Base-by-base conservation (phyloP, 768 basidiomycete species). In the Candolleomyces efflorescens region DNA sequence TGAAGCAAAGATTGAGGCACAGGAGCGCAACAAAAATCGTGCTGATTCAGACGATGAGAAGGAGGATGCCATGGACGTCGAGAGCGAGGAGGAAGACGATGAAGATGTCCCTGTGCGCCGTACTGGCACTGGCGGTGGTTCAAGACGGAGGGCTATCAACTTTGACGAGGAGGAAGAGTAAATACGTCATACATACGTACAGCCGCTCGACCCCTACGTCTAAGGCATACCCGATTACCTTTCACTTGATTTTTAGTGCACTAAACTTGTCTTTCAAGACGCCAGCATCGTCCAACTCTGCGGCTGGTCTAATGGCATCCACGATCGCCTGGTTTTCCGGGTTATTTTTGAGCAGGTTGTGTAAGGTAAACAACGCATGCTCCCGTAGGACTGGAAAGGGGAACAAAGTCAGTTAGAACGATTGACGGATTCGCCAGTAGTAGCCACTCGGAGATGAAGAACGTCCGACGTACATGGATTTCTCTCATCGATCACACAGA, bases 401-500 rank as follows among this genome's bases (percentile, higher is more conserved):
- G 50, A 10, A 55, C 59, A 45, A 62, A 53, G 50, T 49, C 11
- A 11, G 18, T 54, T 37, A 57, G 36, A 23, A 53, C 39, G n/a
- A 24, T 50, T 32, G 32, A 32, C 32, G 11, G 11, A 32, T 32
- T 32, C 32, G 32, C 32, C 32, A 32, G 11, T 32, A 5, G 32
- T n/a, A n/a, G 32, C 11, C 32, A 7, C 7, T 7, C 32, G 32
- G 32, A 32, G 32, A 32, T 32, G 6, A 55, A 59, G 54, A 11
- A 55, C 58, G 54, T 44, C 52, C 57, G 49, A 84, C 94, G 72
- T 69, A 96, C 94, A 94, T 39, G 94, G 94, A 71, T 95, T 97
- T 57, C 87, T 75, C 64, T 94, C 94, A 68, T 98, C 94, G 24
- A 93, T 76, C 17, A 92, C 90, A 69, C 93, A 95, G 72, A 94